phyloP scores from a whole-genome alignment of 768 basidiomycete genomes.

The Mycena latifolia region DNA sequence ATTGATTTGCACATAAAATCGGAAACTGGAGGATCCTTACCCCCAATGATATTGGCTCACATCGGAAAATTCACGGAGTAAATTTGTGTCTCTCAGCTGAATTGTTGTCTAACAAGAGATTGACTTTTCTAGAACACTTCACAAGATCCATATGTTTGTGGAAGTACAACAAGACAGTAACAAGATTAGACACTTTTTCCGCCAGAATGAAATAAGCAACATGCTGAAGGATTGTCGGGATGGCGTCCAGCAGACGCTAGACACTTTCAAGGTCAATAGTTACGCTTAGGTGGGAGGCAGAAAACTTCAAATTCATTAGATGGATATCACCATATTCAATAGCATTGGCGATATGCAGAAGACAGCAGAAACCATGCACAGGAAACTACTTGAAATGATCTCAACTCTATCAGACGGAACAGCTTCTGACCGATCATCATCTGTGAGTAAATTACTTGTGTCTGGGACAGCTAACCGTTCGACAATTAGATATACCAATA shows the following conservation, averaged over 20 bases:
- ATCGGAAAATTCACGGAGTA: too few relatives aligned
- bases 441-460: not conserved
- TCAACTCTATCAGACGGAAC: not conserved
- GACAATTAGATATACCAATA: too few relatives aligned
- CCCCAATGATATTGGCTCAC: too few relatives aligned
- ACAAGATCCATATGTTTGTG: not conserved
- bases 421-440: not conserved
- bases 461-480: too few relatives aligned
- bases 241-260: too few relatives aligned
- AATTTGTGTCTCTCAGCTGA: too few relatives aligned
- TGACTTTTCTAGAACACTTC: not conserved
- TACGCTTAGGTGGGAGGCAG: too few relatives aligned
- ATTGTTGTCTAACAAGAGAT: too few relatives aligned
- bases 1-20: too few relatives aligned
- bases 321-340: not conserved
- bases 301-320: not conserved
- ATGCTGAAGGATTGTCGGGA: too few relatives aligned
- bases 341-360: conserved; percentile 13
- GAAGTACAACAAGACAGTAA: not conserved
- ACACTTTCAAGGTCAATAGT: too few relatives aligned
- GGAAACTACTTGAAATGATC: not conserved
- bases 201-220: not conserved
- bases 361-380: not conserved
- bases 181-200: not conserved
- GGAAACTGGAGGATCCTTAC: too few relatives aligned